Base-by-base conservation (phyloP, 1,284 basidiomycete genomes). In the Cutaneotrichosporon dermatis region DNA sequence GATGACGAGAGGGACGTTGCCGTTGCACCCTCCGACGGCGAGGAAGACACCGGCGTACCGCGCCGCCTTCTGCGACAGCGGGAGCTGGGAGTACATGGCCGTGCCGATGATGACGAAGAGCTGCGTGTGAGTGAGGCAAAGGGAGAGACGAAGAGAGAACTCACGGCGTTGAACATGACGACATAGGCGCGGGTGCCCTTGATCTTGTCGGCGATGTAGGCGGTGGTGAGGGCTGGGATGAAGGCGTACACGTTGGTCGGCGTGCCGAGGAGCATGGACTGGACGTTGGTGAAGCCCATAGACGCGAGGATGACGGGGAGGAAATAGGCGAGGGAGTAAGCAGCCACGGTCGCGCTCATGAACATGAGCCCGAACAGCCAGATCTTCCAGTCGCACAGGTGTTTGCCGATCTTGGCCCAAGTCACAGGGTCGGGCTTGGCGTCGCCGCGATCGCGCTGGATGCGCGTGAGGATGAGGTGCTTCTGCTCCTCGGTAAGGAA, bases 311-410 rank as follows among this genome's bases (percentile, higher is more conserved):
- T 80, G 51, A 74, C 66, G n/a, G 79, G 79, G 2, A 78, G 65
- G 72, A 80, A 80, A 70, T 74, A 76, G 10, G 69, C 64, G 52
- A 74, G 49, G 9, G 60, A 51, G 51, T 60, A 67, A 6, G 57
- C 57, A 4, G 54, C 59, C 13, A 60, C 60, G 6, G 67, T 67
- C 16, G 66, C 52, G 9, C 65, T 60, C 46, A 69, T 62, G 69
- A 80, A 78, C 67, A 77, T 68, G 57, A 80, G 61, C n/a, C 73
- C 79, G 57, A 77, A 81, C 2, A 69, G 57, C 79, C 80, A 81
- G 13, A 79, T 61, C 70, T 79, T 79, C 61, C 70, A 60, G 66
- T 81, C 80, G 16, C 33, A 12, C 11, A 71, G 44, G 65, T 81
- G 78, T 51, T 57, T 69, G 49, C 61, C n/a, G 11, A 74, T 53